Evolutionary conservation across 345 rosid species (phyloP).

Genomic region (Populus euphratica): DNA sequence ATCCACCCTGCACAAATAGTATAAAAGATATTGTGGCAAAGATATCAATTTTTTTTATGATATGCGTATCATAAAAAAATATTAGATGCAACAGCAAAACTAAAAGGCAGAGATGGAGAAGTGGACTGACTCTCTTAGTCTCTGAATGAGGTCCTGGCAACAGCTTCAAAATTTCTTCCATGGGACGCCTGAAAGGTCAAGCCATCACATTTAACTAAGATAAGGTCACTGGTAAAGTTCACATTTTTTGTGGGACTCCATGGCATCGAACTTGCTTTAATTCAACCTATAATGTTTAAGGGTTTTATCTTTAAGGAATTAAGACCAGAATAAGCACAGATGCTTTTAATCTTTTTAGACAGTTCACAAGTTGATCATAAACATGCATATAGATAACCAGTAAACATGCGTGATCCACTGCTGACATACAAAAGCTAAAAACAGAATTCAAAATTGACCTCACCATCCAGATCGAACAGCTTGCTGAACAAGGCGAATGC

Average conservation of each 20-base stretch:
- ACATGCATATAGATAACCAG: neutral
- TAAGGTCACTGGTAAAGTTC: neutral
- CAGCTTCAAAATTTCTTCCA: conserved; percentile 81
- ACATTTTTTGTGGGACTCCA: neutral
- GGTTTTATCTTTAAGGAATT: neutral
- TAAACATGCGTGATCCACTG: neutral
- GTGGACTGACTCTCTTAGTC: conserved; percentile 60
- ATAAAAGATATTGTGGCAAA: conserved; percentile 5
- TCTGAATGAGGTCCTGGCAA: conserved; percentile 92
- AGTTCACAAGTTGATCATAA: neutral
- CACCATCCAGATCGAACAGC: conserved; percentile 98
- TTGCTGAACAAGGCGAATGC: conserved; percentile 93
- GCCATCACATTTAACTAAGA: neutral
- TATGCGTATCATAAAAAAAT: neutral
- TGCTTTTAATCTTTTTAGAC: neutral
- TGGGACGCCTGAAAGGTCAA: conserved; percentile 65
- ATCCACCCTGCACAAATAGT: conserved; percentile 50
- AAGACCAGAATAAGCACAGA: neutral
- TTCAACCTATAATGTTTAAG: neutral
- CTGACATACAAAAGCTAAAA: neutral
- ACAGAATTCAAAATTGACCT: conserved; percentile 23
- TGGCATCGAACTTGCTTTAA: neutral
- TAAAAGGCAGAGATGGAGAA: neutral
- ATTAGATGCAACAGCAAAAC: neutral
- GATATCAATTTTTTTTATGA: neutral